Evolutionary conservation across 164 flowering plant genomes (phyloP).

Genomic region (Warburgia ugandensis): DNA sequence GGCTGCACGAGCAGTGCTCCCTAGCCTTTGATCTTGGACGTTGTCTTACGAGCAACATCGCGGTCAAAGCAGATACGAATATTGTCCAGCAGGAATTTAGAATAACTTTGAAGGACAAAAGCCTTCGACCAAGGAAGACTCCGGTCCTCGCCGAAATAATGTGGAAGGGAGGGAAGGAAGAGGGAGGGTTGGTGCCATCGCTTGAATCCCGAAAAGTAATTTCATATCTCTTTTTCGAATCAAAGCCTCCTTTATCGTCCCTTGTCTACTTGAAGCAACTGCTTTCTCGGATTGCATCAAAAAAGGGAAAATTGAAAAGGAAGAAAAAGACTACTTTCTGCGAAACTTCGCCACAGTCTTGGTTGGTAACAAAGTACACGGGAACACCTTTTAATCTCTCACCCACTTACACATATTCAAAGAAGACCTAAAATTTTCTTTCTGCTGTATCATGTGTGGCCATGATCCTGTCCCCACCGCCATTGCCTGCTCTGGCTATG

Average conservation of each 20-base stretch:
- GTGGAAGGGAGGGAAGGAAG: not conserved
- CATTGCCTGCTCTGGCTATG: not conserved
- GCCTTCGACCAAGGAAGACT: not conserved
- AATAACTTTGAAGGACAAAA: not conserved
- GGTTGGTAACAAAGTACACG: too few relatives aligned
- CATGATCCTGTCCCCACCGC: not conserved
- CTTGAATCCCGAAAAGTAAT: conserved; percentile 1
- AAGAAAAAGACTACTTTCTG: too few relatives aligned
- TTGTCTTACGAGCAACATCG: not conserved
- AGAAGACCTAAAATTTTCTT: not conserved
- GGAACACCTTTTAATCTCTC: too few relatives aligned
- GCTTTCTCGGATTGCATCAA: not conserved
- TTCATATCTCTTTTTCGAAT: conserved; percentile 5
- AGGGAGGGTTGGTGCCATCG: not conserved
- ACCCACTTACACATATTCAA: not conserved
- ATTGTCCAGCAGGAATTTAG: not conserved
- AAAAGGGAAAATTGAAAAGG: not conserved
- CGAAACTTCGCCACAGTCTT: too few relatives aligned
- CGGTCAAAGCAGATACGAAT: not conserved
- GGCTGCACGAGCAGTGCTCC: not conserved
- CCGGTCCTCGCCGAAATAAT: not conserved
- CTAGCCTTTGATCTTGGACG: not conserved
- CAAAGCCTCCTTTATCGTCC: not conserved
- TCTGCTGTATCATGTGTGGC: not conserved
- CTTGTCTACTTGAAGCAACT: not conserved